Base-by-base conservation (phyloP, 495 filamentous ascomycete genomes). In the Aspergillus hancockii region DNA sequence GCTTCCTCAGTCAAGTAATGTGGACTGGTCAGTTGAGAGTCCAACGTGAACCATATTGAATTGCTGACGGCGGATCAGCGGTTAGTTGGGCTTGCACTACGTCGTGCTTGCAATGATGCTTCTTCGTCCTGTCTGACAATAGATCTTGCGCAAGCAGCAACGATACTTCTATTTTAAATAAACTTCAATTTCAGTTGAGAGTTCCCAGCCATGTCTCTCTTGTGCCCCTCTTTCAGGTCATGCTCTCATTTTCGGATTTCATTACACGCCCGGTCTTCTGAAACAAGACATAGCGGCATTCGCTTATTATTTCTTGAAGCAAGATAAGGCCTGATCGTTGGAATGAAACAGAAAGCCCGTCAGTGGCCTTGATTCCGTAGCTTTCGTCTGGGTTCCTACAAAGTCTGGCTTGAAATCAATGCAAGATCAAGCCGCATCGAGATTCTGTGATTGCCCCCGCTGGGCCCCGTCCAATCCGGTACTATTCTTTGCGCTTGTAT, bases 41-140 rank as follows among this genome's bases (percentile, higher is more conserved):
- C 54, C 38, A 32, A 34, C 54, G 21, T 16, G n/a, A 49, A 46
- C 54, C 54, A 55, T 41, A 22, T 55, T 45, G 40, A n/a, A 47
- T 21, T 32, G 41, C 54, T 47, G 54, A 55, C 22, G 53, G 54
- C 16, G 23, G 54, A 40, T 34, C 54, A 47, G 22, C 54, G 22
- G 6, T 53, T 53, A 22, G 31, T 19, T 53, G 23, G 41, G 23
- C 3, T 47, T 47, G 23, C 23, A 8, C 19, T 47, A 8, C 9
- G 43, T 19, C 19, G 19, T 22, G 19, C 43, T 23, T 21, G 43
- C 16, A 4, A 47, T 47, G 12, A 47, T 23, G 43, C 19, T 21
- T 40, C 36, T 10, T n/a, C 36, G 16, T 10, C 36, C 12, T 40
- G 36, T n/a, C 36, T 13, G 36, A 4, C 36, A 40, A 13, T 12